phyloP scores from a whole-genome alignment of 2,329 filamentous ascomycete genomes.

The Aspergillus niger region DNA sequence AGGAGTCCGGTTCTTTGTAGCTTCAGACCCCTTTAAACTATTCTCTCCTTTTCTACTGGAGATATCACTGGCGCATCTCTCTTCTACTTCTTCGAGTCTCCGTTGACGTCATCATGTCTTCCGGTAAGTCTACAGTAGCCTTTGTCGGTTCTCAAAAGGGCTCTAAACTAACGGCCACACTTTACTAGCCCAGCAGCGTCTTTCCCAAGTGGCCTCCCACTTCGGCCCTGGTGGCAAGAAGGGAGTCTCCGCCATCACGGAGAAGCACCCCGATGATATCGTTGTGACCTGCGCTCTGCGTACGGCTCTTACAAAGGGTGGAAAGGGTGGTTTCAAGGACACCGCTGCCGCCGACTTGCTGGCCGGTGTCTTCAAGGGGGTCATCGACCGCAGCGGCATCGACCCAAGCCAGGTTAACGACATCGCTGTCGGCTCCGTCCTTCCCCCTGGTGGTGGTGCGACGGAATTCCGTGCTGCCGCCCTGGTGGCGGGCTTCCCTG shows the following conservation, averaged over 20 bases:
- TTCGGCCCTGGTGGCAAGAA: conserved; percentile 46
- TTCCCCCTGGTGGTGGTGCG: conserved; percentile 89
- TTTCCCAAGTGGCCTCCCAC: conserved; percentile 61
- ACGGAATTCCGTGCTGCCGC: conserved; percentile 95
- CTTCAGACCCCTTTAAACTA: conserved; percentile 1
- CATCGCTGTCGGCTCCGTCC: conserved; percentile 85
- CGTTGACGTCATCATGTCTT: conserved; percentile 43
- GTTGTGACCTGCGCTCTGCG: conserved; percentile 92
- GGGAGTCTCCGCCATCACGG: conserved; percentile 38
- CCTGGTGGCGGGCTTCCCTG: conserved; percentile 87
- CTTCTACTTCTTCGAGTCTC: not conserved
- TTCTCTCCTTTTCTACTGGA: conserved; percentile 8
- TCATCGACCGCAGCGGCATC: conserved; percentile 84
- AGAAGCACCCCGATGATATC: conserved; percentile 65
- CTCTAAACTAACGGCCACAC: conserved; percentile 12
- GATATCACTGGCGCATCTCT: conserved; percentile 2
- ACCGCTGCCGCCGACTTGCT: conserved; percentile 84
- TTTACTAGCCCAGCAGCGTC: conserved; percentile 56
- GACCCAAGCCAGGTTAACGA: conserved; percentile 88
- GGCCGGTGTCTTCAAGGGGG: conserved; percentile 75
- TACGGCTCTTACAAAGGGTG: conserved; percentile 88
- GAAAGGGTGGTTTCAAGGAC: conserved; percentile 94
- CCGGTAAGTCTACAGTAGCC: conserved; percentile 34
- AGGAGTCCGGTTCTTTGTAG: not conserved
- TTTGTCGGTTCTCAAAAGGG: conserved; percentile 4